These are phyloP conservation scores for Diaporthe vexans DNA, from an alignment of 2,329 filamentous ascomycete species.

Conservation along the genomic window DNA sequence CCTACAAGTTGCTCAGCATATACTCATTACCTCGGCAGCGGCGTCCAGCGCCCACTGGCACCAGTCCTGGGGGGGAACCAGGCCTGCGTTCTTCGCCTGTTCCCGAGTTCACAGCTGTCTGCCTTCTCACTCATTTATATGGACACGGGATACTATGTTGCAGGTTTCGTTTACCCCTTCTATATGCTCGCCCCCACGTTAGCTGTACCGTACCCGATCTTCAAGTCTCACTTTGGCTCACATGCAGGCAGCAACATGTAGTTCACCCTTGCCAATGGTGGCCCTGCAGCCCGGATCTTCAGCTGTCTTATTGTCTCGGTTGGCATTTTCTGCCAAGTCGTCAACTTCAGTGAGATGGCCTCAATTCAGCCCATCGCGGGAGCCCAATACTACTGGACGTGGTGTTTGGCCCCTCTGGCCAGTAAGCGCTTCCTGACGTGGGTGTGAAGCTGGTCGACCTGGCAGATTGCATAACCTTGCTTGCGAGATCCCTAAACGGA, in stretches of 20 bases:
- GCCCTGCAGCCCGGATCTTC: constrained; percentile 50
- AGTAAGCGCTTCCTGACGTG: constrained; percentile 35
- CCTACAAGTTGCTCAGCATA: too few relatives aligned
- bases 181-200: background rate
- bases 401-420: constrained; percentile 34
- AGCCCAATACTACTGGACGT: constrained; percentile 59
- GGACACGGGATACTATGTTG: constrained; percentile 21
- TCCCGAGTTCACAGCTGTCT: constrained; percentile 30
- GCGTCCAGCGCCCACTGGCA: background rate
- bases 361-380: constrained; percentile 57
- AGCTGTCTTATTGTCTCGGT: constrained; percentile 49
- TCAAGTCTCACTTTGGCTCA: background rate
- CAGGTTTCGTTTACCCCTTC: background rate
- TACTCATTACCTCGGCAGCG: background rate
- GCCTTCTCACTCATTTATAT: constrained; percentile 36
- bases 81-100: constrained; percentile 30
- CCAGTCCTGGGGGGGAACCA: constrained; percentile 3
- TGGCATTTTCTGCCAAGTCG: constrained; percentile 50
- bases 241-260: constrained; percentile 39
- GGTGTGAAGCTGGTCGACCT: constrained; percentile 55
- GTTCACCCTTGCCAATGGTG: constrained; percentile 51
- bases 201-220: background rate
- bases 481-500: constrained; percentile 51
- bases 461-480: constrained; percentile 55
- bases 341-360: constrained; percentile 56